Evolutionary conservation across 208 protist genomes (phyloP).

Genomic region (Leishmania guyanensis): DNA sequence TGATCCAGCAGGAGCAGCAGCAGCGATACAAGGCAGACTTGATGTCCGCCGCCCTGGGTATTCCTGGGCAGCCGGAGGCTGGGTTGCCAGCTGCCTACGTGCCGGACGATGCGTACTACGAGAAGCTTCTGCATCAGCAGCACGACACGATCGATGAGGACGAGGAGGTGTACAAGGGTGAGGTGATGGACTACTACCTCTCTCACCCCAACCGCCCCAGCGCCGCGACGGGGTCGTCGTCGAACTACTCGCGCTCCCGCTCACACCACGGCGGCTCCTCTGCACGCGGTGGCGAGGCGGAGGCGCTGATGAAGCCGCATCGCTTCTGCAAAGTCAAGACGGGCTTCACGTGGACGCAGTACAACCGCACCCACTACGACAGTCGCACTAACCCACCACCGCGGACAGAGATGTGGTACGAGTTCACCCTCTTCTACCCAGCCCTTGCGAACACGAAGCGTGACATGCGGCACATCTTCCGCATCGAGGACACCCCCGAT

Average conservation of each 20-base stretch:
- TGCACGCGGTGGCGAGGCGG: slow-evolving; percentile 11
- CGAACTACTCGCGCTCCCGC: slow-evolving; percentile 7
- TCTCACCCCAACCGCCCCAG: slow-evolving; percentile 19
- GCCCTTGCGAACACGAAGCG: slow-evolving; percentile 94
- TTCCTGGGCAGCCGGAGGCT: slow-evolving; percentile 16
- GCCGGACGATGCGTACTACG: slow-evolving; percentile 75
- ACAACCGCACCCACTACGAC: slow-evolving; percentile 99
- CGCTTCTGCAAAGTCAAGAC: slow-evolving; percentile 99
- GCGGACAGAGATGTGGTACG: slow-evolving; percentile 99
- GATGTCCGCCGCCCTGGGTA: slow-evolving; percentile 12
- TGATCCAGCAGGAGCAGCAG: slow-evolving; percentile 30
- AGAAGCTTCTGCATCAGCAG: slow-evolving; percentile 63
- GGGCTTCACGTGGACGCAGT: slow-evolving; percentile 98
- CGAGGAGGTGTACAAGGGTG: slow-evolving; percentile 85
- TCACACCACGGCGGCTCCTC: slow-evolving; percentile 10
- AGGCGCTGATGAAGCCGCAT: slow-evolving; percentile 93
- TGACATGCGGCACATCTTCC: slow-evolving; percentile 94
- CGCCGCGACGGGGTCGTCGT: neutral
- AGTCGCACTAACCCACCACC: slow-evolving; percentile 98
- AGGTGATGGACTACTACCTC: slow-evolving; percentile 88
- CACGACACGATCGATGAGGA: slow-evolving; percentile 75
- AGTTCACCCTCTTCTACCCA: slow-evolving; percentile 99
- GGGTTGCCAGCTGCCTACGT: slow-evolving; percentile 75
- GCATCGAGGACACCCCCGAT: slow-evolving; percentile 75
- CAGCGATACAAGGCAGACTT: slow-evolving; percentile 21